Conservation (phyloP, 2,329 filamentous ascomycete species). For the Delphinella strobiligena region DNA sequence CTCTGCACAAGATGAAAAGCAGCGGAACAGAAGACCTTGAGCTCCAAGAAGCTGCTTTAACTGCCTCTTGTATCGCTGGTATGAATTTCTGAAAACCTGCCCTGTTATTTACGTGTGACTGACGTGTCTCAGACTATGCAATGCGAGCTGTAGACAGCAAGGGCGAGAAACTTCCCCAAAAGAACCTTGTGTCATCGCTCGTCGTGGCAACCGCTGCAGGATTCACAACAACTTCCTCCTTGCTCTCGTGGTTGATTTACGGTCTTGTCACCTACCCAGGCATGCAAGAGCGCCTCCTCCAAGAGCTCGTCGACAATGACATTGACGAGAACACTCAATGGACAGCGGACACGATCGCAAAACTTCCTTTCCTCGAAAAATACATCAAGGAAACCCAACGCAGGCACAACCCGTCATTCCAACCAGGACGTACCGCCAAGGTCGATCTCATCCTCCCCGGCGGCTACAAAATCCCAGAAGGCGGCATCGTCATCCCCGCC, state of each 20-base stretch:
- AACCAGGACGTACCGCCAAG: slow-evolving; percentile 46
- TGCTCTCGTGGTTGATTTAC: slow-evolving; percentile 48
- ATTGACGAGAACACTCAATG: slow-evolving; percentile 22
- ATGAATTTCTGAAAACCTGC: too few species aligned
- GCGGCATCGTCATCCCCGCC: slow-evolving; percentile 41
- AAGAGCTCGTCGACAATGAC: slow-evolving; percentile 39
- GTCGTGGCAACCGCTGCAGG: slow-evolving; percentile 45
- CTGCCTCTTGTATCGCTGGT: slow-evolving; percentile 19
- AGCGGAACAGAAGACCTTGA: slow-evolving; percentile 22
- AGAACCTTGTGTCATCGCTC: slow-evolving; percentile 29
- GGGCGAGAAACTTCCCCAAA: slow-evolving; percentile 41
- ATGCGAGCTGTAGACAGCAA: slow-evolving; percentile 42
- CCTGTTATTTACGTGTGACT: too few species aligned
- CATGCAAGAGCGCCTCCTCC: slow-evolving; percentile 44
- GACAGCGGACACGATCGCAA: slow-evolving; percentile 25
- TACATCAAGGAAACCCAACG: slow-evolving; percentile 51
- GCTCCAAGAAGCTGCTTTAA: slow-evolving; percentile 25
- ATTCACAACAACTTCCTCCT: slow-evolving; percentile 48
- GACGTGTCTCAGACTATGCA: slow-evolving; percentile 33
- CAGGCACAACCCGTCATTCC: slow-evolving; percentile 48
- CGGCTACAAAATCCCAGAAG: slow-evolving; percentile 44
- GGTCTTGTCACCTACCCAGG: slow-evolving; percentile 41
- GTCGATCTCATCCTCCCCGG: slow-evolving; percentile 46
- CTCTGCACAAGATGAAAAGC: slow-evolving; percentile 24
- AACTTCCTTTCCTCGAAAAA: slow-evolving; percentile 42